Evolutionary conservation across 208 protist genomes (phyloP), one percentile per base, ranked within the genome.

Genomic region (Hexamita inflata): DNA sequence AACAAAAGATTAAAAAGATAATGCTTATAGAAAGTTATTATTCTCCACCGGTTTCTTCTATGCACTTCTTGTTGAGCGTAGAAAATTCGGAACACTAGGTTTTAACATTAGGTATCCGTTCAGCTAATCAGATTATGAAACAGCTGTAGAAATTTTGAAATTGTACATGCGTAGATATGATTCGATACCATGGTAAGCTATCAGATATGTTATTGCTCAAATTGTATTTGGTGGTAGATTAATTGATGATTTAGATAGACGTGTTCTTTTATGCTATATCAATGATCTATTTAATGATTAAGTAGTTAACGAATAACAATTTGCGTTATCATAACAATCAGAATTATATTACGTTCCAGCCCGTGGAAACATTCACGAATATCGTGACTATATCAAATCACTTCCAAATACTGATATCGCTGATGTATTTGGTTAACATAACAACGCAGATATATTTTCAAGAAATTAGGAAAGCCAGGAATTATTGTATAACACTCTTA

Each of bases 31-130:
- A 79, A 93, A 90, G 82, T 82, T 98, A 39, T 84, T 97, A 29
- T 97, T 94, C 83, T 73, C 87, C 4, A 83, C 97, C 32, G 91
- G 90, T 83, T 98, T 94, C 86, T 97, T 97, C 86, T 94, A 98
- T 82, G 89, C 90, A 26, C 85, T 97, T 28, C 83, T 98, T 59
- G 85, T 98, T 41, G 94, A 98, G 84, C 83, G 95, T 39, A 83
- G 91, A 39, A 98, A 98, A 87, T 98, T 97, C 86, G 88, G 89
- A 40, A 93, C 92, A 42, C 85, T 98, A 1, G 95, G 95, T 64
- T 98, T 93, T 88, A 96, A 96, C 84, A 92, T 96, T 32, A 81
- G 90, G 28, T 98, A 98, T 84, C 92, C 95, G 80, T 98, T 98
- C 85, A 96, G 93, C 80, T 88, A 93, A 64, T 92, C 90, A 28